phyloP scores from a whole-genome alignment of 2,329 filamentous ascomycete genomes.

The Aureobasidium sp. region DNA sequence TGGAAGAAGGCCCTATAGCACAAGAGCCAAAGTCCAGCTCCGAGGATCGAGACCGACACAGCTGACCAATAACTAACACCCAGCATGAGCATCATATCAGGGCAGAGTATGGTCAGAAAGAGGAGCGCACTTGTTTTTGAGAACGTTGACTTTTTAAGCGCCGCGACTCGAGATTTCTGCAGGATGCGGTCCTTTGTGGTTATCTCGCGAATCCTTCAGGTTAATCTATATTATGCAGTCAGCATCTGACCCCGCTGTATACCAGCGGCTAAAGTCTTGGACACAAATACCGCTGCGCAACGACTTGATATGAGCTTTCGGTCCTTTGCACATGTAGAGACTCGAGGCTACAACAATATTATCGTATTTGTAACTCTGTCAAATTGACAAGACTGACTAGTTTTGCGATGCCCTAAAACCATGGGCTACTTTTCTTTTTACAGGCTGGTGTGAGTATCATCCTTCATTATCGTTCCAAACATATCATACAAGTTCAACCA shows the following conservation, averaged over 20 bases:
- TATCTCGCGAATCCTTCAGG: background rate
- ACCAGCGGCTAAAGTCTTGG: background rate
- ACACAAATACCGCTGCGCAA: background rate
- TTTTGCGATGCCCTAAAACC: background rate
- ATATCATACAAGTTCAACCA: background rate
- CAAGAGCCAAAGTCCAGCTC: background rate
- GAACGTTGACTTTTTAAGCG: background rate
- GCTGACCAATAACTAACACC: background rate
- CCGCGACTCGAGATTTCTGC: background rate
- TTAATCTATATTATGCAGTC: background rate
- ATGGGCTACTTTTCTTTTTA: background rate
- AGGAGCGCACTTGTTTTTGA: background rate
- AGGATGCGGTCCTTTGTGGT: background rate
- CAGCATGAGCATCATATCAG: background rate
- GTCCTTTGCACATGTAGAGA: background rate
- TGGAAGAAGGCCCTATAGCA: slow-evolving; percentile 14
- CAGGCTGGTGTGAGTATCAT: background rate
- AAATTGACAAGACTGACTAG: background rate
- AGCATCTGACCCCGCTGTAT: background rate
- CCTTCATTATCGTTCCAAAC: slow-evolving; percentile 6
- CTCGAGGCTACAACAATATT: background rate
- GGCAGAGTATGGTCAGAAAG: background rate
- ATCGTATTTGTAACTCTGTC: background rate
- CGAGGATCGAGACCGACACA: background rate
- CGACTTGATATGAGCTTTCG: background rate